A percentile compares a stretch with the other conserved stretches of the same genome.
phyloP scores from a whole-genome alignment of 148 eudicot species.

The Polygonum maritimum region DNA sequence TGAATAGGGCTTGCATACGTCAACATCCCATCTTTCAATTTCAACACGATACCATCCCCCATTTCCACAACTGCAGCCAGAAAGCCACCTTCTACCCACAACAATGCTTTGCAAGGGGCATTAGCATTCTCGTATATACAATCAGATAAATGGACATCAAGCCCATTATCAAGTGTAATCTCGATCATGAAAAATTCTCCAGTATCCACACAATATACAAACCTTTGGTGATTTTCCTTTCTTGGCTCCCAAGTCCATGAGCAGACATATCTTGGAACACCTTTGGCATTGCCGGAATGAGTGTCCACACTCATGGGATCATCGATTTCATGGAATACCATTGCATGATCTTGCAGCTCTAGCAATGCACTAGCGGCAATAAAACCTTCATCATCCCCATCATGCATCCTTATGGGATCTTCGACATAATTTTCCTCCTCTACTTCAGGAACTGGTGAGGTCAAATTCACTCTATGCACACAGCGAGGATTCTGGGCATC shows the following conservation, averaged over 20 bases:
- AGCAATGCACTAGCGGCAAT: conserved; percentile 92
- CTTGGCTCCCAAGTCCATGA: conserved; percentile 97
- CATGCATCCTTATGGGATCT: conserved; percentile 51
- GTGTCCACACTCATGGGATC: conserved; percentile 87
- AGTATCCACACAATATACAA: conserved; percentile 69
- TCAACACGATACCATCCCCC: conserved; percentile 92
- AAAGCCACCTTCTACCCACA: conserved; percentile 76
- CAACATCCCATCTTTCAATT: conserved; percentile 57
- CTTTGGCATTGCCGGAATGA: conserved; percentile 29
- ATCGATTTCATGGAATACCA: conserved; percentile 47
- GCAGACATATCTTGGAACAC: conserved; percentile 48
- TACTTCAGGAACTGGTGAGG: conserved; percentile 30
- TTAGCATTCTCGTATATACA: conserved; percentile 60
- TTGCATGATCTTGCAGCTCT: conserved; percentile 66
- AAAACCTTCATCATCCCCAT: conserved; percentile 84
- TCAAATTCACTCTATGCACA: conserved; percentile 51
- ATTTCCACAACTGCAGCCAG: conserved; percentile 80
- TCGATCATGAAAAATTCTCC: conserved; percentile 73
- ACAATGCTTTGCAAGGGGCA: conserved; percentile 53
- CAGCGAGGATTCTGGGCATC: conserved; percentile 62
- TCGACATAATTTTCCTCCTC: conserved; percentile 56
- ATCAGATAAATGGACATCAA: conserved; percentile 54
- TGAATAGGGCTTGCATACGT: conserved; percentile 58
- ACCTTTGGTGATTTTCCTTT: conserved; percentile 34
- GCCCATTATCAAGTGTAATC: conserved; percentile 46